These are phyloP conservation scores for Pseudevernia furfuracea DNA, from an alignment of 495 filamentous ascomycete genomes.

Conservation along the genomic window DNA sequence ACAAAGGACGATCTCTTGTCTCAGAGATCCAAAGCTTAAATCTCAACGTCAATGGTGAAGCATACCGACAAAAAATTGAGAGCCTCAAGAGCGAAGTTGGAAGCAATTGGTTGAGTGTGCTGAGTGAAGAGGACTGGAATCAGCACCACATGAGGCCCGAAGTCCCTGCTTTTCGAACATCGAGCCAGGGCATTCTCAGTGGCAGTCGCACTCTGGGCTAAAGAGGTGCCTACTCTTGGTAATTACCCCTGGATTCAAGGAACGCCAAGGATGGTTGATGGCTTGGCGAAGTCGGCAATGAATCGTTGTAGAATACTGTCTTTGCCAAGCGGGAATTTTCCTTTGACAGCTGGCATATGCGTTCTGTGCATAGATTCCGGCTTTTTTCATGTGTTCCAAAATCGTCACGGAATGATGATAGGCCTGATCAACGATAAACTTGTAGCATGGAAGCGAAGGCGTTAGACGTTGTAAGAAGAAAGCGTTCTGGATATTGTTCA, in stretches of 20 bases:
- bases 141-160: slow-evolving; percentile 24
- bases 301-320: not conserved
- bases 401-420: not conserved
- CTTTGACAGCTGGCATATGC: not conserved
- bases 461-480: slow-evolving; percentile 1
- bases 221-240: slow-evolving; percentile 17
- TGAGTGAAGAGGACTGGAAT: slow-evolving; percentile 70
- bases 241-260: slow-evolving; percentile 9
- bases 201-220: slow-evolving; percentile 44
- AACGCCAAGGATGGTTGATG: slow-evolving; percentile 9
- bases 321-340: not conserved
- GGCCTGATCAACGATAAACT: slow-evolving; percentile 1
- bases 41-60: slow-evolving; percentile 61
- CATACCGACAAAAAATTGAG: slow-evolving; percentile 79
- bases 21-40: slow-evolving; percentile 53
- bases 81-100: slow-evolving; percentile 76
- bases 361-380: not conserved
- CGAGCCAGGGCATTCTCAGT: slow-evolving; percentile 46
- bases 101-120: slow-evolving; percentile 73
- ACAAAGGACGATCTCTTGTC: slow-evolving; percentile 34
- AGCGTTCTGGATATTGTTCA: not conserved
- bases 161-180: slow-evolving; percentile 32
- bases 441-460: slow-evolving; percentile 14
- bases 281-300: not conserved
- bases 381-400: slow-evolving; percentile 2